Evolutionary conservation across 1,139 yeast species (phyloP), one percentile per base, ranked within the genome.

Genomic region (Hansenula sp.): DNA sequence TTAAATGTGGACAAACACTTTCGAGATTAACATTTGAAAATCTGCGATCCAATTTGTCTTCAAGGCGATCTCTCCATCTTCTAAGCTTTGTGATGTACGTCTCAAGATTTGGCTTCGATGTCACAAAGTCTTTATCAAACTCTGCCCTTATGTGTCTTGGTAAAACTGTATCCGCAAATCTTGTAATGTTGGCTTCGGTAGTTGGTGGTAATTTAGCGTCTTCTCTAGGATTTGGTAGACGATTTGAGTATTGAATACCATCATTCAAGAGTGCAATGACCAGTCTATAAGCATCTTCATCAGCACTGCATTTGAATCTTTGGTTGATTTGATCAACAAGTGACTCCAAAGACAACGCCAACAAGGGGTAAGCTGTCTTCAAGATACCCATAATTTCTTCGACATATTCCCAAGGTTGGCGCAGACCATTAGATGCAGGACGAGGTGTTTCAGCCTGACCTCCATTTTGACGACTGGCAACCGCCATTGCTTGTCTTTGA

Each of bases 341-440:
- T 0, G 98, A 89, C 65, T 94, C 99, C 52, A 94, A 72, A 0
- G 98, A 90, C 45, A 94, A 75, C 0, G 99, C 96, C 50, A 94
- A 70, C 44, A 94, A 69, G 9, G 99, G 99, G 63, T 91, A 93
- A 0, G 98, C 97, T 0, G 99, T 94, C 61, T 94, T 94, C 62
- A 93, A 72, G 44, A 91, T 89, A 25, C 94, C 94, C 88, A 90
- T 89, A 48, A 94, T 85, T 58, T 91, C 98, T 51, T 94, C 98
- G 38, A 91, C 91, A 60, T 90, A 85, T 55, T 89, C 96, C 94
- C 96, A 88, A 11, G 98, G 95, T 64, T 88, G 94, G 43, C 84
- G 73, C 43, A 60, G 58, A 8, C 55, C 57, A 41, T 49, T 49
- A 9, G 44, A 29, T 4, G 48, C 27, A 28, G 40, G 52, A 41